Evolutionary conservation across 1,284 basidiomycete genomes (phyloP), one percentile per base, ranked within the genome.

Genomic region (Golubevia sp.): DNA sequence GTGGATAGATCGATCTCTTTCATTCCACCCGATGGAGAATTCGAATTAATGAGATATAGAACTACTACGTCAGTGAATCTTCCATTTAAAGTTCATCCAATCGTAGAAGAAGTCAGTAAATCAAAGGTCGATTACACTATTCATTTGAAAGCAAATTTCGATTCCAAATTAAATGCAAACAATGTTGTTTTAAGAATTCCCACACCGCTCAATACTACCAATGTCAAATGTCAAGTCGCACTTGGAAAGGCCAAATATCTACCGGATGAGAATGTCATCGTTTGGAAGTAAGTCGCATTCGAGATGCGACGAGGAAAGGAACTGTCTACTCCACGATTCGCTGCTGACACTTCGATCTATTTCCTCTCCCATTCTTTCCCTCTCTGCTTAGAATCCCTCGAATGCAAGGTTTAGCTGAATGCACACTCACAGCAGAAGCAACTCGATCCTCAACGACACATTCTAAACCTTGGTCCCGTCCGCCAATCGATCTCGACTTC

Each of bases 21-120:
- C 84, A 91, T 99, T 55, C 97, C 97, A 0, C 97, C 97, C 0
- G 97, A 99, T 79, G 97, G 97, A 49, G 97, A 99, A 84, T 99
- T 99, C 79, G 97, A 99, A 85, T 87, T 99, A 49, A 99, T 99
- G 97, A 89, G 90, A 73, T 99, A 99, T 82, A 92, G 97, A 23
- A 91, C 93, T 8, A 98, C 96, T 0, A 90, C 91, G 18, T 97
- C 98, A 83, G 91, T 99, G 79, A 97, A 97, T 84, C 86, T 99
- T 4, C 97, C 97, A 0, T 87, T 99, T 75, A 89, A 91, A 54
- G 87, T 99, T 8, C 91, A 97, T 62, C 91, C 95, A 0, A 95
- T 93, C 11, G 91, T 99, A 38, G 92, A 91, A 50, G 97, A 99
- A 85, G 89, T 96, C 49, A 92, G 92, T 25, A 97, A 94, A 67